A percentile compares a stretch with the other conserved stretches of the same genome.
Conservation (phyloP, 2,329 filamentous ascomycete genomes). For the Phyllosticta citrichinensis region DNA sequence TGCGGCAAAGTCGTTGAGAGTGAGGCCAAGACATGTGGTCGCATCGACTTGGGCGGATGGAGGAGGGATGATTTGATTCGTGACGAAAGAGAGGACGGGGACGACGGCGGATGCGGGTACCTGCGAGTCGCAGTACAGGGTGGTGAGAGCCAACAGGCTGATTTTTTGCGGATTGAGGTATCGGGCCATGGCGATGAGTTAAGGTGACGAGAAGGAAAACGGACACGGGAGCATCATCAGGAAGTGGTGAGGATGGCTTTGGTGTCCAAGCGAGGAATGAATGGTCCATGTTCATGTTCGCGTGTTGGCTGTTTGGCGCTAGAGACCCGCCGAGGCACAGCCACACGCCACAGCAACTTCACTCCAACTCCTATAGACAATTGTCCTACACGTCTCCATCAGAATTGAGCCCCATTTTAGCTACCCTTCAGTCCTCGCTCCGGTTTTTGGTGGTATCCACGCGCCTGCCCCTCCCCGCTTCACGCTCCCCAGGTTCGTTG, state of each 20-base stretch:
- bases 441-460: slow-evolving; percentile 16
- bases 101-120: slow-evolving; percentile 62
- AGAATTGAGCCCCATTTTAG: no score
- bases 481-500: slow-evolving; percentile 28
- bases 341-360: neutral
- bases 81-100: slow-evolving; percentile 68
- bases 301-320: neutral
- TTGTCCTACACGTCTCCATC: no score
- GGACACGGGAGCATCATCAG: neutral
- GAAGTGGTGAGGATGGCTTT: neutral
- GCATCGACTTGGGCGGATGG: slow-evolving; percentile 12
- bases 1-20: slow-evolving; percentile 36
- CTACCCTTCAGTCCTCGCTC: neutral
- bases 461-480: slow-evolving; percentile 15
- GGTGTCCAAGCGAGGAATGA: neutral
- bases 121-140: slow-evolving; percentile 66
- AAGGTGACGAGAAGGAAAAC: neutral
- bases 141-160: slow-evolving; percentile 67
- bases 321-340: neutral
- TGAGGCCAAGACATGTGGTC: slow-evolving; percentile 24
- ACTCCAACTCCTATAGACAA: neutral
- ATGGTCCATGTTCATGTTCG: neutral
- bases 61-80: slow-evolving; percentile 51
- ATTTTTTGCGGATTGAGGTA: slow-evolving; percentile 87
- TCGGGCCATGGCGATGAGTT: slow-evolving; percentile 50